Evolutionary conservation across 768 basidiomycete genomes (phyloP), one percentile per base, ranked within the genome.

Genomic region (Rhodotorula kratochvilovae): DNA sequence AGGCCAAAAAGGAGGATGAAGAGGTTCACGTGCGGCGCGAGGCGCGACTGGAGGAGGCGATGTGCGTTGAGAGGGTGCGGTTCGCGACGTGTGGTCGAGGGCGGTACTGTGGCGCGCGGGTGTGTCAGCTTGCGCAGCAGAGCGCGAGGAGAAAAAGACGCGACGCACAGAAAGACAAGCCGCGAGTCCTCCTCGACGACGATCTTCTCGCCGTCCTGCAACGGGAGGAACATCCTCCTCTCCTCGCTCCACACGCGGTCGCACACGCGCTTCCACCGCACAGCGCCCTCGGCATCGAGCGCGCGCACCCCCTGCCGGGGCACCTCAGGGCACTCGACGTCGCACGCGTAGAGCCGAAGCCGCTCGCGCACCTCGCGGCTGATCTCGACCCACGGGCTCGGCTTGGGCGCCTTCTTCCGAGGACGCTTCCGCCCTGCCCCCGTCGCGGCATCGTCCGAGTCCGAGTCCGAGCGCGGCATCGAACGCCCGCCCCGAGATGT

Each of bases 1-100:
- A 74, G 55, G n/a, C 73, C 73, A 27, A 15, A 66, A 5, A 71
- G 25, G n/a, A 74, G 53, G 33, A 74, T 36, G 63, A 74, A 74
- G 55, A 74, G 73, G 59, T 71, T 65, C 55, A 68, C 50, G 63
- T 70, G 69, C 21, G 62, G 35, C 10, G 73, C 59, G n/a, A 74
- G 53, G 29, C 36, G 60, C 13, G 67, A n/a, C 42, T 71, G 69
- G 51, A 74, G 3, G 35, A 27, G 13, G 48, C 6, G n/a, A 74
- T 55, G 63, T 67, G 66, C 1, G 46, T 19, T 1, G 62, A 43
- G 35, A 74, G 67, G 7, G 63, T 63, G 13, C 21, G 6, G 35
- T 29, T 12, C 23, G 66, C 58, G 55, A 74, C 33, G 36, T 66
- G 69, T n/a, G 5, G 33, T 68, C 69, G 60, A 25, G 45, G 7